Conservation (phyloP, 306 rosid genomes). For the Echinosophora koreensis region DNA sequence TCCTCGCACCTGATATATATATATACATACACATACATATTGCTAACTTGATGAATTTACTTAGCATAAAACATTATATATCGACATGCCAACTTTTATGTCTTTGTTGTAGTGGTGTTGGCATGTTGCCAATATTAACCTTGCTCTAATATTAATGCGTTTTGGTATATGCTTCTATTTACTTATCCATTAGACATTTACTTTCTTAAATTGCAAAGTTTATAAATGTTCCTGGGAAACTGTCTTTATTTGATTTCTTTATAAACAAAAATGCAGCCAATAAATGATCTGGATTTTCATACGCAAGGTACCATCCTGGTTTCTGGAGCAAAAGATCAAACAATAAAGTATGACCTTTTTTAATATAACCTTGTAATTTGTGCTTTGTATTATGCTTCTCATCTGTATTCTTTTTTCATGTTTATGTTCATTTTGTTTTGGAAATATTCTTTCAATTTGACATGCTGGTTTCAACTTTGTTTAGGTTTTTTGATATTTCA, state of each 20-base stretch:
- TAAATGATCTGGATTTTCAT: slow-evolving; percentile 95
- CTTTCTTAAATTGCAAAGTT: slow-evolving; percentile 3
- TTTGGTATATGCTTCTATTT: slow-evolving; percentile 24
- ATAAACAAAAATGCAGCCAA: slow-evolving; percentile 70
- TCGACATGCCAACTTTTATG: slow-evolving; percentile 24
- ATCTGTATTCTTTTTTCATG: slow-evolving; percentile 27
- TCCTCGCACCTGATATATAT: no score
- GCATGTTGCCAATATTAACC: background rate
- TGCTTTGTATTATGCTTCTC: slow-evolving; percentile 20
- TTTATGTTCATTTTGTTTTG: slow-evolving; percentile 38
- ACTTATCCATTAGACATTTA: background rate
- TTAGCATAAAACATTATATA: slow-evolving; percentile 11
- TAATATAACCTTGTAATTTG: slow-evolving; percentile 27
- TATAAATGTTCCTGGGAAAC: slow-evolving; percentile 30
- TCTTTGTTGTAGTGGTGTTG: slow-evolving; percentile 1
- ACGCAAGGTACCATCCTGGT: slow-evolving; percentile 83
- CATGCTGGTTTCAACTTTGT: slow-evolving; percentile 31
- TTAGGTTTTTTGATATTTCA: slow-evolving; percentile 91
- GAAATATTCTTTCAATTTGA: slow-evolving; percentile 40
- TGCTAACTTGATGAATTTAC: slow-evolving; percentile 23
- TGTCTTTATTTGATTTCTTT: slow-evolving; percentile 32
- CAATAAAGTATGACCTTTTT: slow-evolving; percentile 75
- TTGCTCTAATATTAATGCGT: slow-evolving; percentile 26
- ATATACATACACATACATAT: no score
- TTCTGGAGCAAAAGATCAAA: slow-evolving; percentile 91